phyloP scores from a whole-genome alignment of 257 asterid genomes.

The Salvia rosmarinus region DNA sequence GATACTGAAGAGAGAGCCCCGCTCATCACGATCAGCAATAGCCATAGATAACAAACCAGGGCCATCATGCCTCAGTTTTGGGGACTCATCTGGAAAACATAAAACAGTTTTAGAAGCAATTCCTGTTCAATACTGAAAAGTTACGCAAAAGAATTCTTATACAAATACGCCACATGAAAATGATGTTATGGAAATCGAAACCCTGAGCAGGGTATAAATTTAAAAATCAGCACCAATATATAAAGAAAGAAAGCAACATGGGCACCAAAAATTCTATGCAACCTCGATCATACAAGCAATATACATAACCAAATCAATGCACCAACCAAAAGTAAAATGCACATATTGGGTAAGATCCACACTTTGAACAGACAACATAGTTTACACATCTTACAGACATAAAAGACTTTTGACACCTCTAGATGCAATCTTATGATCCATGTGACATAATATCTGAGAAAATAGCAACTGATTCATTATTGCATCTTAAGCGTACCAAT shows the following conservation, averaged over 20 bases:
- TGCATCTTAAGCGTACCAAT: not conserved
- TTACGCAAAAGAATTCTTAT: not conserved
- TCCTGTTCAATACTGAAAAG: not conserved
- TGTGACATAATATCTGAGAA: not conserved
- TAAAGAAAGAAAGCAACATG: conserved; percentile 1
- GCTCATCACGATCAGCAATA: conserved; percentile 83
- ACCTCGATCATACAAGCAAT: not conserved
- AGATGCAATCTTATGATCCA: not conserved
- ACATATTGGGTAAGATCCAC: not conserved
- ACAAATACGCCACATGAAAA: conserved; percentile 7
- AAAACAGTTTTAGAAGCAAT: conserved; percentile 30
- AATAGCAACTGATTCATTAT: not conserved
- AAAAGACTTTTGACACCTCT: not conserved
- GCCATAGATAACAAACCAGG: conserved; percentile 95
- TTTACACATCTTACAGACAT: not conserved
- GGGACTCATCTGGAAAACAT: conserved; percentile 69
- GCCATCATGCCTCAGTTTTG: conserved; percentile 81
- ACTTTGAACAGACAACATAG: not conserved
- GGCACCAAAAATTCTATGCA: not conserved
- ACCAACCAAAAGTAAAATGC: not conserved
- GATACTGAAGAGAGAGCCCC: conserved; percentile 80
- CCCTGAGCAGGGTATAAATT: not conserved
- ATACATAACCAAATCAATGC: not conserved
- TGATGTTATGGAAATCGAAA: not conserved
- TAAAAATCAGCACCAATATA: not conserved